phyloP scores from a whole-genome alignment of 2,329 filamentous ascomycete genomes.

The Aspergillus neoniger region DNA sequence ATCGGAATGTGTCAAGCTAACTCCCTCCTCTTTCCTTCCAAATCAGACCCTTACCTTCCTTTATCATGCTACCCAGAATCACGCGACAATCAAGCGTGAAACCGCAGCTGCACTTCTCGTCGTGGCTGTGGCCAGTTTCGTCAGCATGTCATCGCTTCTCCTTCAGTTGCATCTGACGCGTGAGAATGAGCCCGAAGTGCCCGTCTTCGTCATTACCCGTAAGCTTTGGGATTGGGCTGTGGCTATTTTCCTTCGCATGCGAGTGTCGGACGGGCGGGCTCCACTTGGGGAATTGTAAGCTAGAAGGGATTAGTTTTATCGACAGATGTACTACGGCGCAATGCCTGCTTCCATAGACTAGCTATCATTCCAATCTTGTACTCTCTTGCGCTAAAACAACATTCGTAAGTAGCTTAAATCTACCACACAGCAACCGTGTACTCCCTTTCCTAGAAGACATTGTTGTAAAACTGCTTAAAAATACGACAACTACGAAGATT shows the following conservation, averaged over 20 bases:
- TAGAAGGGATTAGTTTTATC: not conserved
- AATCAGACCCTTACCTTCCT: constrained; percentile 69
- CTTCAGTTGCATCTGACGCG: constrained; percentile 66
- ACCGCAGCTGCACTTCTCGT: constrained; percentile 75
- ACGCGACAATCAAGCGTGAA: constrained; percentile 77
- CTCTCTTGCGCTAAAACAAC: not conserved
- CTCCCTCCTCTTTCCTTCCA: not conserved
- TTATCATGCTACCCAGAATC: constrained; percentile 76
- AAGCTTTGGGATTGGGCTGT: constrained; percentile 44
- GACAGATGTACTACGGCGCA: not conserved
- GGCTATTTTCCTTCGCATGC: constrained; percentile 38
- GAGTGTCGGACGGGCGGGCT: constrained; percentile 32
- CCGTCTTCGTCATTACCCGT: constrained; percentile 54
- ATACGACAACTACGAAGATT: not conserved
- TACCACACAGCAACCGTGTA: no score
- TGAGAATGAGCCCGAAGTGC: constrained; percentile 62
- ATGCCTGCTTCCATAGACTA: not conserved
- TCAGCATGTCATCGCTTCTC: constrained; percentile 71
- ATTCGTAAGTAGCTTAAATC: no score
- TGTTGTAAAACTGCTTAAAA: not conserved
- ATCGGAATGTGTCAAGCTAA: not conserved
- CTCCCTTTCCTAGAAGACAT: no score
- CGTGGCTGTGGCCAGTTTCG: constrained; percentile 74
- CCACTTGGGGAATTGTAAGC: constrained; percentile 27
- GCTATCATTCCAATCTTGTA: not conserved